Base-by-base conservation (phyloP, 2,329 filamentous ascomycete species). In the Hirsutella rhossiliensis region DNA sequence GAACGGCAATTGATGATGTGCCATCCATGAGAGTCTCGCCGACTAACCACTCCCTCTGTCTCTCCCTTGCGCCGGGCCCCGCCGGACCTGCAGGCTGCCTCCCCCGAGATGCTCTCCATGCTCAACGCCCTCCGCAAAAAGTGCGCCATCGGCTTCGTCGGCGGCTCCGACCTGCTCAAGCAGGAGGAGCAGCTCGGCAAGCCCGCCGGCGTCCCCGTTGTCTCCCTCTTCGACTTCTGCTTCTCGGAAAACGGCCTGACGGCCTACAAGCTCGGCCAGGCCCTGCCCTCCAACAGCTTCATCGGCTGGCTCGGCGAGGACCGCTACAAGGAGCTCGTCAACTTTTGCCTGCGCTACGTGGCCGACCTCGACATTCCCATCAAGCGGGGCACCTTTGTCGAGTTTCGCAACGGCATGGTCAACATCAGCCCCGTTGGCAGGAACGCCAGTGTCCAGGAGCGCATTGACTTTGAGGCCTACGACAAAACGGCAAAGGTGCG, bases 171-270 rank as follows among this genome's bases (percentile, higher is more conserved):
- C 73, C 78, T 95, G 50, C 69, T 65, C 62, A 97, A 98, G 73
- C 92, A 97, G 68, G 87, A 97, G 67, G 92, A 97, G 67, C 90
- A 97, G 70, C 78, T 97, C 49, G 88, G 88, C 62, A 75, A 56
- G 43, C 61, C 78, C 4, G 62, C 76, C 23, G 68, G 75, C 46
- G 64, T 67, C 27, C 74, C 82, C 54, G 90, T 97, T 48, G 88
- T 81, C 43, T 72, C 78, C 49, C 80, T 97, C 57, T 98, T 98
- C 72, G 92, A 98, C 73, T 98, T 87, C 71, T 92, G 84, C 77
- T 98, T 98, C 71, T 73, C 88, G 47, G 92, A 98, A 72, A 98
- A 98, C 68, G 92, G 92, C 11, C 78, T 98, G 54, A 94, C 85
- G 2, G 92, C 90, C 38, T 94, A 76, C 74, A 87, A 88, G 59